Evolutionary conservation across 1,139 yeast species (phyloP).

Genomic region (Scheffersomyces lignicola): DNA sequence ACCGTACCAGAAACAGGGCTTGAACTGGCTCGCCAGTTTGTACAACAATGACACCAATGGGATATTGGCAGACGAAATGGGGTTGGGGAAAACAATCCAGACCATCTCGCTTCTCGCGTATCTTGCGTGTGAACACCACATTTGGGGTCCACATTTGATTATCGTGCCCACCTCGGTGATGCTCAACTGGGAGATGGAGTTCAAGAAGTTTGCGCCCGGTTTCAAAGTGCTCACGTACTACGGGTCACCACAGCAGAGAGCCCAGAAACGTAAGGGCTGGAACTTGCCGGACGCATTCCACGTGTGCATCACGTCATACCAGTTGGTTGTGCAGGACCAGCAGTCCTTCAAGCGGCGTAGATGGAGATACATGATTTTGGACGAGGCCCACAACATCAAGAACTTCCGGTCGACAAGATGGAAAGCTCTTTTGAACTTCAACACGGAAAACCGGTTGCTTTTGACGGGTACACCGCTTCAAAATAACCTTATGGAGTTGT

Average conservation of each 20-base stretch:
- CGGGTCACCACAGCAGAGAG: constrained; percentile 97
- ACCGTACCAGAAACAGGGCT: constrained; percentile 92
- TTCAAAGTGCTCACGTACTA: constrained; percentile 93
- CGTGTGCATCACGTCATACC: constrained; percentile 95
- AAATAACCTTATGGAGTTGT: constrained; percentile 85
- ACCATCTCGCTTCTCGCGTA: constrained; percentile 86
- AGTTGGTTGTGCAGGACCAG: constrained; percentile 94
- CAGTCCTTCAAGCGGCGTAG: constrained; percentile 86
- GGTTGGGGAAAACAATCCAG: constrained; percentile 96
- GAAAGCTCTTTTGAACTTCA: constrained; percentile 93
- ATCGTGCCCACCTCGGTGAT: constrained; percentile 98
- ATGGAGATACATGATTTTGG: constrained; percentile 96
- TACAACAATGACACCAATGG: constrained; percentile 94
- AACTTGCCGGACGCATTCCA: constrained; percentile 94
- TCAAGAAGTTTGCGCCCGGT: constrained; percentile 97
- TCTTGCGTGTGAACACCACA: constrained; percentile 87
- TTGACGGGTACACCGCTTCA: constrained; percentile 73
- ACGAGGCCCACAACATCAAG: constrained; percentile 97
- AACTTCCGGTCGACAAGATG: constrained; percentile 95
- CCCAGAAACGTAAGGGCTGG: constrained; percentile 97
- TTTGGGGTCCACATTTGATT: constrained; percentile 98
- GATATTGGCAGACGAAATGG: constrained; percentile 98
- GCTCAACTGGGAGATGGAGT: constrained; percentile 99
- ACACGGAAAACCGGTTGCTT: constrained; percentile 81
- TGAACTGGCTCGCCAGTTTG: constrained; percentile 94